Percentiles rank a stretch among this genome's conserved stretches.
These are phyloP conservation scores for Plasmodium gaboni DNA, from an alignment of 169 alveolate species.

Conservation along the genomic window DNA sequence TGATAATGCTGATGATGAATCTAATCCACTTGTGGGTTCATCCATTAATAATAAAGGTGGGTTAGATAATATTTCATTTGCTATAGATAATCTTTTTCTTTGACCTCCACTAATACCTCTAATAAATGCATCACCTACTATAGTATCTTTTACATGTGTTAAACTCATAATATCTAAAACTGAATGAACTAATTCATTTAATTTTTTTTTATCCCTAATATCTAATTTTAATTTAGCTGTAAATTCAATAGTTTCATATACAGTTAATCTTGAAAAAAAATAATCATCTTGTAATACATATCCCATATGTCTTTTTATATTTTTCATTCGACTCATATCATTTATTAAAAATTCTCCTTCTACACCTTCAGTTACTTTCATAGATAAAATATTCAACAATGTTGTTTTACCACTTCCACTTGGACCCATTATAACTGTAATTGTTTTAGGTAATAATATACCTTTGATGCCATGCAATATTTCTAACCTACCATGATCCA, in stretches of 20 bases:
- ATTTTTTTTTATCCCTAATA: conserved; percentile 75
- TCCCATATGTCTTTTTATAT: conserved; percentile 55
- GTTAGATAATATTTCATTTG: conserved; percentile 87
- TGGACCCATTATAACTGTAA: conserved; percentile 81
- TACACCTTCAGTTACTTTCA: conserved; percentile 73
- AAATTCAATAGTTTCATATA: conserved; percentile 80
- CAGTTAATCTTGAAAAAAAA: conserved; percentile 79
- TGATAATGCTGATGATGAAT: conserved; percentile 86
- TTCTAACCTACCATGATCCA: conserved; percentile 53
- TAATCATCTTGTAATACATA: conserved; percentile 79
- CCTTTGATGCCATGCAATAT: conserved; percentile 60
- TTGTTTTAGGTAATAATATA: conserved; percentile 53
- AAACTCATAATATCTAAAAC: conserved; percentile 81
- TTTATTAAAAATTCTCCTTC: conserved; percentile 48
- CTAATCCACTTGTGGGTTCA: conserved; percentile 93
- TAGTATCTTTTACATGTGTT: conserved; percentile 79
- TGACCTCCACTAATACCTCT: conserved; percentile 89
- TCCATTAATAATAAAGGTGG: conserved; percentile 90
- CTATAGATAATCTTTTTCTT: conserved; percentile 89
- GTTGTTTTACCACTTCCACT: conserved; percentile 88
- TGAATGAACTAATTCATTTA: conserved; percentile 73
- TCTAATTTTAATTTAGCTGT: conserved; percentile 80
- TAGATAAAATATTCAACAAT: conserved; percentile 79
- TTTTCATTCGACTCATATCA: conserved; percentile 14
- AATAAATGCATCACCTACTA: conserved; percentile 80